These are phyloP conservation scores for Coniella lustricola DNA, from an alignment of 2,329 filamentous ascomycete species.

Conservation along the genomic window DNA sequence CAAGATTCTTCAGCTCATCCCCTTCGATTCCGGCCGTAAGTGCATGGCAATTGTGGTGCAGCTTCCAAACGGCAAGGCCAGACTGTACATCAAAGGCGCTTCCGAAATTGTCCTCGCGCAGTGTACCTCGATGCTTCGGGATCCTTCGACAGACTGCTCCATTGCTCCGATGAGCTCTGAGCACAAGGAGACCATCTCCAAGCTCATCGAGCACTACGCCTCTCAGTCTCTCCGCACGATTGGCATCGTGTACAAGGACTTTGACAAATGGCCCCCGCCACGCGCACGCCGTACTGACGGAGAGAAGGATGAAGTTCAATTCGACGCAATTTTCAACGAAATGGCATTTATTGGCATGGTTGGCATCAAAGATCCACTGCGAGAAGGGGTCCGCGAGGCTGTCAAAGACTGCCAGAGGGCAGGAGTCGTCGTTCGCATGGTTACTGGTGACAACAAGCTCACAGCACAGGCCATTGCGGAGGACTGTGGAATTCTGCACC, in stretches of 20 bases:
- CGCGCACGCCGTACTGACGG: slow-evolving; percentile 47
- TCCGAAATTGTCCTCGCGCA: slow-evolving; percentile 56
- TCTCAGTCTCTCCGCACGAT: slow-evolving; percentile 77
- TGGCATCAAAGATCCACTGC: slow-evolving; percentile 75
- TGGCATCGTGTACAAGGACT: slow-evolving; percentile 76
- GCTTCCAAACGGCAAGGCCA: slow-evolving; percentile 42
- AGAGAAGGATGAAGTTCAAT: slow-evolving; percentile 53
- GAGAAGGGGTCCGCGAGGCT: slow-evolving; percentile 66
- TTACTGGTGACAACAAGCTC: slow-evolving; percentile 74
- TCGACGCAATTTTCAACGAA: slow-evolving; percentile 59
- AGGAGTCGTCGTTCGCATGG: slow-evolving; percentile 77
- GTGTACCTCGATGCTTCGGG: slow-evolving; percentile 44
- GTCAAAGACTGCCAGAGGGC: slow-evolving; percentile 67
- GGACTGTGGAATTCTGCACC: slow-evolving; percentile 68
- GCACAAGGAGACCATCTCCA: slow-evolving; percentile 50
- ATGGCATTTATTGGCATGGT: slow-evolving; percentile 66
- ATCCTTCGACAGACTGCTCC: slow-evolving; percentile 39
- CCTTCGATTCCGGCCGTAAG: slow-evolving; percentile 70
- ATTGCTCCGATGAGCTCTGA: slow-evolving; percentile 40
- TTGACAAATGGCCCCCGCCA: slow-evolving; percentile 74
- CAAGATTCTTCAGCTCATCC: slow-evolving; percentile 58
- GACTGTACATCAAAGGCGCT: slow-evolving; percentile 57
- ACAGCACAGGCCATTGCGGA: slow-evolving; percentile 73
- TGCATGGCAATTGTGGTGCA: slow-evolving; percentile 58
- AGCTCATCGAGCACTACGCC: slow-evolving; percentile 71